These are phyloP conservation scores for Aleurites moluccanus DNA, from an alignment of 441 rosid genomes.

Conservation along the genomic window DNA sequence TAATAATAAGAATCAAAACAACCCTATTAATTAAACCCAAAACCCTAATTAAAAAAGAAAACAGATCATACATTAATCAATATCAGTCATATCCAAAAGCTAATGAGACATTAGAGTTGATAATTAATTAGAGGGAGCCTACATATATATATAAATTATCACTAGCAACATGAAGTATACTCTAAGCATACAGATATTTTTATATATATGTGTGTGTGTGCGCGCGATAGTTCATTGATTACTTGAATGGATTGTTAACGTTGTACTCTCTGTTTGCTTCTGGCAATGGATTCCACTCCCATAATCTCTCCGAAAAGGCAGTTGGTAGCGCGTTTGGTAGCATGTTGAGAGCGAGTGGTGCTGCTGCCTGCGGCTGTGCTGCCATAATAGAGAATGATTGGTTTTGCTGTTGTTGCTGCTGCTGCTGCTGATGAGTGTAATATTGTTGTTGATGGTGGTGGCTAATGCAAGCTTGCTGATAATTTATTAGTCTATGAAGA, in stretches of 20 bases:
- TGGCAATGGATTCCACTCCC: constrained; percentile 88
- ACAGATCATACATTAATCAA: constrained; percentile 6
- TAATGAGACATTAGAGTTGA: constrained; percentile 15
- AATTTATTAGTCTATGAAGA: constrained; percentile 72
- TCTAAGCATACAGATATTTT: too few relatives aligned
- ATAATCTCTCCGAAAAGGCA: constrained; percentile 53
- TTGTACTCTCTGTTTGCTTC: constrained; percentile 57
- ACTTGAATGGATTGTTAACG: constrained; percentile 63
- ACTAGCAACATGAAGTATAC: constrained; percentile 6
- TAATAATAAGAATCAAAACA: neutral
- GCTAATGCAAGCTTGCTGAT: constrained; percentile 47
- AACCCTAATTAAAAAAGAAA: constrained; percentile 21
- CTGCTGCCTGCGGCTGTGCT: constrained; percentile 24
- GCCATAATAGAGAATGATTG: constrained; percentile 38
- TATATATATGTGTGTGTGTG: too few relatives aligned
- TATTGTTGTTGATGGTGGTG: constrained; percentile 28
- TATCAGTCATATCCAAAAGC: constrained; percentile 12
- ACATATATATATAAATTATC: neutral
- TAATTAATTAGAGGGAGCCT: neutral
- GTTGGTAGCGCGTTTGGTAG: too few relatives aligned
- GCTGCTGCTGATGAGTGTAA: constrained; percentile 41
- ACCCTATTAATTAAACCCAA: neutral
- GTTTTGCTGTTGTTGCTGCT: constrained; percentile 24
- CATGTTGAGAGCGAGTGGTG: constrained; percentile 42
- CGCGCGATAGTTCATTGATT: constrained; percentile 24